Evolutionary conservation across 371 early-diverging fungal genomes (phyloP), one percentile per base, ranked within the genome.

Genomic region (Choanephora cucurbitarum): DNA sequence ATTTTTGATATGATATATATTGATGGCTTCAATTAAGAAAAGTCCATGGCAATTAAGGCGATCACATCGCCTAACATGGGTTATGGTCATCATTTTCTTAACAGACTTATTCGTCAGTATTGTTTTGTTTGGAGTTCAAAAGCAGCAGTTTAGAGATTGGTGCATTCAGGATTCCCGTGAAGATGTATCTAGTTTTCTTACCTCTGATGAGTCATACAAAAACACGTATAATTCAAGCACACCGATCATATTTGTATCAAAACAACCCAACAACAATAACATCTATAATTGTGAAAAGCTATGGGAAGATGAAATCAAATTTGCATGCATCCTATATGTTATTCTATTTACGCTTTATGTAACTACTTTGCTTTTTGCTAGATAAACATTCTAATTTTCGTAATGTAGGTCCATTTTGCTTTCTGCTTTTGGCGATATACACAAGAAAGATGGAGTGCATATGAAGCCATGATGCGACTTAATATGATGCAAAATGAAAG

Each of bases 91-190:
- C 28, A 1, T 61, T 3, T 66, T 66, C 19, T 37, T 66, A 23
- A 46, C 45, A 1, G 32, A 42, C 10, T 60, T 53, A 7, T 66
- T 66, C 32, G 39, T 44, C 21, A 51, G 50, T 23, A 52, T 62
- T 43, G 41, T 64, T 1, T 13, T 64, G 9, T 64, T 64, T 52
- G 68, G 72, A 4, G 58, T 75, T 6, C 68, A 72, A 49, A 68
- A 63, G 43, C 34, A 52, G 0, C 46, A 63, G 10, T 70, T 67
- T 18, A 39, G 43, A 3, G 42, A 66, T 17, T 72, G 73, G 72
- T 75, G 76, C 46, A 32, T 62, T 0, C 22, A 37, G 0, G 22
- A 53, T 22, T 75, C 76, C 3, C 49, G 55, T 11, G n/a, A 45
- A 0, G 60, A 52, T 22, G 39, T 39, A 28, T 8, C 18, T 6